These are phyloP conservation scores for Fusarium dlaminii DNA, from an alignment of 2,329 filamentous ascomycete species.

Conservation along the genomic window DNA sequence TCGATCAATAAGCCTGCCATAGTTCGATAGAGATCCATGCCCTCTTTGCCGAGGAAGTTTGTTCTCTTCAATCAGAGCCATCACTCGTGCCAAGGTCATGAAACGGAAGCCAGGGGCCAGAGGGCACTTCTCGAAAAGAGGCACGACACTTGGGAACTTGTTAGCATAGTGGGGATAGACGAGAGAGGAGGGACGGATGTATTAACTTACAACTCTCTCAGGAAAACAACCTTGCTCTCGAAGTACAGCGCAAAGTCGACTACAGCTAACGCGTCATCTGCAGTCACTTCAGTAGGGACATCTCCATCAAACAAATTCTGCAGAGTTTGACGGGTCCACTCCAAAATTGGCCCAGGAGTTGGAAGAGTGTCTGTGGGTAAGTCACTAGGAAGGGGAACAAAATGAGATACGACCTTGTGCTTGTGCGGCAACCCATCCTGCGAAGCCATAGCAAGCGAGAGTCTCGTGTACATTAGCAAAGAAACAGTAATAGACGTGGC, in stretches of 20 bases:
- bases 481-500: neutral
- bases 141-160: neutral
- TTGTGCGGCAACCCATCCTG: neutral
- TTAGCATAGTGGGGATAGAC: neutral
- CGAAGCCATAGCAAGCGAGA: neutral
- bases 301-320: neutral
- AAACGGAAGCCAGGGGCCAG: constrained; percentile 4
- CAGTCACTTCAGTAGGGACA: neutral
- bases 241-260: constrained; percentile 29
- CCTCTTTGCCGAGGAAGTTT: neutral
- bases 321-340: constrained; percentile 20
- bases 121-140: neutral
- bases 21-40: neutral
- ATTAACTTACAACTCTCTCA: constrained; percentile 17
- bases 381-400: constrained; percentile 3
- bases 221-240: neutral
- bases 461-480: neutral
- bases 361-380: neutral
- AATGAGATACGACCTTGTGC: neutral
- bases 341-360: neutral
- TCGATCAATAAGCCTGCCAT: neutral
- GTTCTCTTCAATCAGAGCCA: neutral
- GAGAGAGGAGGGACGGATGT: neutral
- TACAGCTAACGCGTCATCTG: constrained; percentile 17
- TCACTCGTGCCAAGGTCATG: constrained; percentile 9